Percentiles rank a stretch among this genome's conserved stretches.
Conservation (phyloP, 768 basidiomycete species). For the Termitomyces sp. region DNA sequence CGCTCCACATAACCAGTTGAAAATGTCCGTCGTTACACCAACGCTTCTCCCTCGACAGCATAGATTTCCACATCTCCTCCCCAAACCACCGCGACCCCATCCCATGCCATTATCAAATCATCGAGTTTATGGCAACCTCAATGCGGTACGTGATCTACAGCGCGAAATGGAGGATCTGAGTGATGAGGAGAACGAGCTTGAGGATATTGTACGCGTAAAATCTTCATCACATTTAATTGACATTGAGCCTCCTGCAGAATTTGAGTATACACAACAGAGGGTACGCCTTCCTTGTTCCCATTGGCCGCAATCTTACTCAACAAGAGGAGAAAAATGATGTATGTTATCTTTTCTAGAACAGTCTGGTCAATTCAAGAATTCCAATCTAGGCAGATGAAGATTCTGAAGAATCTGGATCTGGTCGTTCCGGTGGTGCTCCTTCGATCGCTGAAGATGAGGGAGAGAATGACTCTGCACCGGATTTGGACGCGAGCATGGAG, state of each 20-base stretch:
- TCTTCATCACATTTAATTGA: slow-evolving; percentile 1
- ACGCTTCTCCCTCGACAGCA: slow-evolving; percentile 65
- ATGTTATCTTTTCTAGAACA: slow-evolving; percentile 12
- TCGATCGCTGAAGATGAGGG: slow-evolving; percentile 43
- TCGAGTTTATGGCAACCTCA: slow-evolving; percentile 51
- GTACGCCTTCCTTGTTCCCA: slow-evolving; percentile 61
- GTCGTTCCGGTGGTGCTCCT: slow-evolving; percentile 32
- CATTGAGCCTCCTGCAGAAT: slow-evolving; percentile 33
- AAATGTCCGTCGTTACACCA: slow-evolving; percentile 52
- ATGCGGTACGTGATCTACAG: slow-evolving; percentile 59
- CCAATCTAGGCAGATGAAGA: slow-evolving; percentile 40
- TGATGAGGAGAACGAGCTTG: slow-evolving; percentile 80
- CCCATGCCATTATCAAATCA: slow-evolving; percentile 52
- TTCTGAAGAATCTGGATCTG: slow-evolving; percentile 39
- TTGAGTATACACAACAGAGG: slow-evolving; percentile 59
- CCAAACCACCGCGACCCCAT: slow-evolving; percentile 58
- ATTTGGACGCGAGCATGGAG: slow-evolving; percentile 64
- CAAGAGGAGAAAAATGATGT: slow-evolving; percentile 86
- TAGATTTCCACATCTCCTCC: slow-evolving; percentile 60
- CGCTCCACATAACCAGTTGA: neutral
- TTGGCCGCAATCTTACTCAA: slow-evolving; percentile 66
- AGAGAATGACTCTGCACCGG: slow-evolving; percentile 42
- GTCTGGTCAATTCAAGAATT: neutral
- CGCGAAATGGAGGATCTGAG: slow-evolving; percentile 81
- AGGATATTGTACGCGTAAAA: slow-evolving; percentile 51